Evolutionary conservation across 179 eudicot species (phyloP).

Genomic region (Pouteria campechiana): DNA sequence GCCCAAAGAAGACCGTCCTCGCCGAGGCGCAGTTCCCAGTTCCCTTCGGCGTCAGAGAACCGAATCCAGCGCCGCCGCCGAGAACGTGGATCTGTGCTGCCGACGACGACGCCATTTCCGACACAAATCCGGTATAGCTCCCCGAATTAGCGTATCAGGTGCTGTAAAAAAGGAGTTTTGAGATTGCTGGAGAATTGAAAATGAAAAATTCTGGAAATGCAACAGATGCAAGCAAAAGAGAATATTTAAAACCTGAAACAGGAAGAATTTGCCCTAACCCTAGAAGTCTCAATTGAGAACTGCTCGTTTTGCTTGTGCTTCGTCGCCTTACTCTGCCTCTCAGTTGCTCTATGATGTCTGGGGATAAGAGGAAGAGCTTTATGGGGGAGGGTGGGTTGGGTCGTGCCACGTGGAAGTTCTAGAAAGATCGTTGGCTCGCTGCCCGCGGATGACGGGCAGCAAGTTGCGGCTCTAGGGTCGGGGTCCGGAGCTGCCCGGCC

Average conservation of each 20-base stretch:
- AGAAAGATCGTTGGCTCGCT: conserved; percentile 6
- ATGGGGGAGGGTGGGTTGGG: conserved; percentile 5
- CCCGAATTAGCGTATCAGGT: background rate
- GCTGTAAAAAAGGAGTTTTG: too few species aligned
- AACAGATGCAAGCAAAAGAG: background rate
- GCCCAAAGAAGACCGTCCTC: conserved; percentile 39
- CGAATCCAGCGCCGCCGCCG: conserved; percentile 26
- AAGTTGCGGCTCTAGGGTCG: background rate
- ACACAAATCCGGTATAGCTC: background rate
- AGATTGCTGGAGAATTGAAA: too few species aligned
- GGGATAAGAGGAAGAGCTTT: background rate
- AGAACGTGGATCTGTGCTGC: conserved; percentile 47
- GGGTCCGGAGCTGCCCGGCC: background rate
- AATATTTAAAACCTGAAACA: background rate
- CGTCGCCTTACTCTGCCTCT: too few species aligned
- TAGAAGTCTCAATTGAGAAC: background rate
- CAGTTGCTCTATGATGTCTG: too few species aligned
- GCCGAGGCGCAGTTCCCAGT: conserved; percentile 2
- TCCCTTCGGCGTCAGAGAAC: conserved; percentile 5
- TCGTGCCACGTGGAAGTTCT: conserved; percentile 16
- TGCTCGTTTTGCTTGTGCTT: too few species aligned
- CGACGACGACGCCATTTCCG: conserved; percentile 45
- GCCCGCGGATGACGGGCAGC: background rate
- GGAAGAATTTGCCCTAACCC: conserved; percentile 1
- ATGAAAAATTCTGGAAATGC: conserved; percentile 15